Evolutionary conservation across 108 stramenopile species (phyloP), one percentile per base, ranked within the genome.

Genomic region (Halocafeteria seosinensis): DNA sequence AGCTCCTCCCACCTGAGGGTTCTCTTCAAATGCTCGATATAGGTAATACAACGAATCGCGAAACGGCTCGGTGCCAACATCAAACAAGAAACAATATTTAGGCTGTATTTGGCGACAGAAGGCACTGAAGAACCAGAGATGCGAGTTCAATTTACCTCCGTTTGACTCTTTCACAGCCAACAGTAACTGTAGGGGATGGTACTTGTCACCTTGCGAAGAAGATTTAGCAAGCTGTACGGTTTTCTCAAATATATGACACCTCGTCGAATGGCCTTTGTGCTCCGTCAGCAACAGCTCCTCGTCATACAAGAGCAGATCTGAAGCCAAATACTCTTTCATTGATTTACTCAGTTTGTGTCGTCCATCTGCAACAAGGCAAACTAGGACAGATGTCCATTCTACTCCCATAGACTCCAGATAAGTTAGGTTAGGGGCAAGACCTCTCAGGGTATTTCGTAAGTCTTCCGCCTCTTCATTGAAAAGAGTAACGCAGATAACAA

Each of bases 1-100:
- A 33, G n/a, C 57, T 17, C 57, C 57, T 2, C 12, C 57, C 57
- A 59, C 57, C 17, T 59, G 57, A 11, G 57, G 57, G n/a, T 59
- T 8, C 2, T 2, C 17, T 12, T 30, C 12, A 12, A 59, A 21
- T 12, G 13, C 28, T 21, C 36, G 17, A 11, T 35, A n/a, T 35
- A 28, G 2, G 27, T 28, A 1, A 4, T 35, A 33, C 17, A 59
- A 35, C 34, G 57, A 33, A n/a, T 3, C 2, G 5, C 6, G 34
- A 35, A 2, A 11, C 1, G 57, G 57, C 57, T 6, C 2, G 1
- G 57, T 59, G 5, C 57, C 57, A 3, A 59, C n/a, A 35, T 59
- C 57, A 3, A 59, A 3, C 28, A 59, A n/a, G 57, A 59, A 2
- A 12, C 6, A 3, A 35, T 21, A 59, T 35, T 59, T 35, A 5